Percentiles rank a stretch among this genome's conserved stretches.
phyloP scores from a whole-genome alignment of 2,329 filamentous ascomycete genomes.

The Penicillium sp. region DNA sequence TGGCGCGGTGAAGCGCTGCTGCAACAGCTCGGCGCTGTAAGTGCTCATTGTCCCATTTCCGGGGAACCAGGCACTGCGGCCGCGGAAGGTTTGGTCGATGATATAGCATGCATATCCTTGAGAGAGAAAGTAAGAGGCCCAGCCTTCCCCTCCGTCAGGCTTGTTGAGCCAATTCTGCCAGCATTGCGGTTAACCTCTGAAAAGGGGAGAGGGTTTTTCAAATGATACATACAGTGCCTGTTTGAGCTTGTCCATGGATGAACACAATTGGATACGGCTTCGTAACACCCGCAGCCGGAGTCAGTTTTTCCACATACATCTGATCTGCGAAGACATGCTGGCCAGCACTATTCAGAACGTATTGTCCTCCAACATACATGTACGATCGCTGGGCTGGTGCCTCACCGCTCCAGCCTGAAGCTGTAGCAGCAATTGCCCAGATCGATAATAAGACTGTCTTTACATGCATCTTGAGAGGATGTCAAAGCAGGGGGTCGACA shows the following conservation, averaged over 20 bases:
- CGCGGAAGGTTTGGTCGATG: conserved; percentile 40
- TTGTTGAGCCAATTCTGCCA: conserved; percentile 47
- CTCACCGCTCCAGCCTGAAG: conserved; percentile 6
- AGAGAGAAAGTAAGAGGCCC: conserved; percentile 48
- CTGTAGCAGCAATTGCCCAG: conserved; percentile 5
- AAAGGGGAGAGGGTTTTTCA: not conserved
- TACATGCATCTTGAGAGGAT: conserved; percentile 8
- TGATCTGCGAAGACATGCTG: conserved; percentile 27
- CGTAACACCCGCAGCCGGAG: conserved; percentile 17
- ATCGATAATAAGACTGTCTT: conserved; percentile 8
- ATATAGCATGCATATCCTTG: conserved; percentile 49
- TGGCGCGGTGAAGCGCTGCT: conserved; percentile 34
- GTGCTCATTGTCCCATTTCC: conserved; percentile 17
- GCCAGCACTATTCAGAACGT: conserved; percentile 14
- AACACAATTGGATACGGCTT: conserved; percentile 33
- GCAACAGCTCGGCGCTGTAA: conserved; percentile 25
- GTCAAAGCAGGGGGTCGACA: not conserved
- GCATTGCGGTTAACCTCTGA: not conserved
- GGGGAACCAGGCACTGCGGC: conserved; percentile 29
- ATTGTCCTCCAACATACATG: conserved; percentile 32
- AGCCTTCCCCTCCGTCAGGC: conserved; percentile 48
- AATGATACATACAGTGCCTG: conserved; percentile 28
- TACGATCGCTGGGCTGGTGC: conserved; percentile 20
- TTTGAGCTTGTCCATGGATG: conserved; percentile 31
- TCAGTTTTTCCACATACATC: conserved; percentile 38